phyloP scores from a whole-genome alignment of 257 asterid genomes.

The Primulina eburnea region DNA sequence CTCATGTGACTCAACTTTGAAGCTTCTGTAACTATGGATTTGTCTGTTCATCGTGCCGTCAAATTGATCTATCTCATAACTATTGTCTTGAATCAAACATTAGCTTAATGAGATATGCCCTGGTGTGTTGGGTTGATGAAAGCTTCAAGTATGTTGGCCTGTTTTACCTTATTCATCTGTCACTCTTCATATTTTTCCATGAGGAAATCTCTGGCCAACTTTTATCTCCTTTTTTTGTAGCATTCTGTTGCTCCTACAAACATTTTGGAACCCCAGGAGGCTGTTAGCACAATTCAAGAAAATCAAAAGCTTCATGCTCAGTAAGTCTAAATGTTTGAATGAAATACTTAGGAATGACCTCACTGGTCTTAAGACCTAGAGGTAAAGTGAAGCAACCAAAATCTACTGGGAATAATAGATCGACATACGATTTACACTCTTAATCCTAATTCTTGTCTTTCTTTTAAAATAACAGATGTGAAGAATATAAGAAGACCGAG shows the following conservation, averaged over 20 bases:
- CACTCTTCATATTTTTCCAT: conserved; percentile 2
- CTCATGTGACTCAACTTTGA: neutral
- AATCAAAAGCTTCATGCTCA: conserved; percentile 51
- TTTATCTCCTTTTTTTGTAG: conserved; percentile 36
- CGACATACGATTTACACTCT: neutral
- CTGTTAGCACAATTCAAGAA: conserved; percentile 43
- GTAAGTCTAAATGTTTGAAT: conserved; percentile 43
- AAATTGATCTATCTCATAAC: neutral
- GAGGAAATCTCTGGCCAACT: conserved; percentile 24
- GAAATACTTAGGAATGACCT: conserved; percentile 4
- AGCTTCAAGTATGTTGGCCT: neutral
- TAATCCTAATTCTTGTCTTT: conserved; percentile 11
- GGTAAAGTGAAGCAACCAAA: conserved; percentile 11
- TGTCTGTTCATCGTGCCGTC: neutral
- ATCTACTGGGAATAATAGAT: neutral
- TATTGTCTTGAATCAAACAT: too few relatives aligned
- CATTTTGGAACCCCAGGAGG: conserved; percentile 36
- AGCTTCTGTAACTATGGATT: neutral
- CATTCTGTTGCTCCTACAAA: conserved; percentile 32
- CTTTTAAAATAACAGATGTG: conserved; percentile 48
- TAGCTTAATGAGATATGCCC: neutral
- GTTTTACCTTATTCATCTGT: neutral
- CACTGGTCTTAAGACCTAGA: neutral
- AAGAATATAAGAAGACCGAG: conserved; percentile 49
- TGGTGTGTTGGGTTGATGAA: neutral